Evolutionary conservation across 192 early-diverging fungal species (phyloP), one percentile per base, ranked within the genome.

Genomic region (Spinellus fusiger): DNA sequence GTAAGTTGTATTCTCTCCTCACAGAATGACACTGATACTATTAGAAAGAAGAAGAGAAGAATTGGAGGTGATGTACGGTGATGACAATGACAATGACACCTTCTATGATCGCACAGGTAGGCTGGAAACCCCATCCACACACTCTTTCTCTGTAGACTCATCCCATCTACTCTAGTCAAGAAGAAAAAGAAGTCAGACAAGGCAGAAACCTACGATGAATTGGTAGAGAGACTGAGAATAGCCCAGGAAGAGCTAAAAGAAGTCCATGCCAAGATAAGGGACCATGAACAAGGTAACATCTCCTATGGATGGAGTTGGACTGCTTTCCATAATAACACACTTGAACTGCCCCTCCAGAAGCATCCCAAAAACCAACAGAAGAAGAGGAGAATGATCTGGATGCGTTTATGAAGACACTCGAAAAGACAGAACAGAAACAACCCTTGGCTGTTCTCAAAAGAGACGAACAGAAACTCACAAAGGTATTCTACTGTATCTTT

Each of bases 131-230:
- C 55, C n/a, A n/a, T n/a, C n/a, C n/a, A n/a, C n/a, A 40, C 20
- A 20, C 8, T 49, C 26, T 50, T 23, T 5, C n/a, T 62, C 5
- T 7, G 10, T 23, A 23, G 2, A 16, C 20, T 12, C 55, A n/a
- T 25, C 5, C 25, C 26, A 77, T 68, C 34, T 27, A 53, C 63
- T 25, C 56, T 54, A 49, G 67, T 63, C 12, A 74, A 74, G 16
- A 69, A 74, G 47, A 72, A 56, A 12, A 70, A 75, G 50, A 74
- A 67, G 22, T 44, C 31, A 66, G 9, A 59, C 56, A 77, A 83
- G 38, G 80, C 80, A 2, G 89, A 89, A n/a, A 89, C 87, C 13
- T 77, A 81, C 50, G 85, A 88, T 32, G 76, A 85, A 3, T 72
- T 91, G 5, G 34, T 69, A 1, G 76, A 78, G 28, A 84, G 81